A percentile compares a stretch with the other conserved stretches of the same genome.
Evolutionary conservation across 2,329 filamentous ascomycete genomes (phyloP).

Genomic region (Dothistroma septosporum): DNA sequence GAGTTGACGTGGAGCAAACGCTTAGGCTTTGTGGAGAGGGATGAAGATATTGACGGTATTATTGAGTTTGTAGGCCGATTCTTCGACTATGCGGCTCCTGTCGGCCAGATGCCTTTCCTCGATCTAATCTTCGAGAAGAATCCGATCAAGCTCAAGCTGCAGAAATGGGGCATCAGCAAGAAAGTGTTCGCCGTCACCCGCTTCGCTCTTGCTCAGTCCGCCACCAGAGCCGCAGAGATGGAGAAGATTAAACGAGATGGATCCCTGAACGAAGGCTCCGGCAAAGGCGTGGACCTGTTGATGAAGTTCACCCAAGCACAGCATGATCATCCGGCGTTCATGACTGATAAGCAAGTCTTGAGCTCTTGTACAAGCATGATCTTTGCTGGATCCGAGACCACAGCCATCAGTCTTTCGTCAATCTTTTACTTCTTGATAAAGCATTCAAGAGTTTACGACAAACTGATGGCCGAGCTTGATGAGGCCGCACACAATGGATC

Average conservation of each 20-base stretch:
- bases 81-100: conserved; percentile 66
- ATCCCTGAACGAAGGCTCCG: conserved; percentile 32
- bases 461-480: conserved; percentile 61
- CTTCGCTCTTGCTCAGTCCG: conserved; percentile 66
- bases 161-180: conserved; percentile 63
- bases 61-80: conserved; percentile 60
- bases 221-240: conserved; percentile 57
- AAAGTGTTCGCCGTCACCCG: conserved; percentile 67
- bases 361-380: conserved; percentile 68
- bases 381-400: conserved; percentile 69
- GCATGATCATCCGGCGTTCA: conserved; percentile 64
- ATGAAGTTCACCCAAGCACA: conserved; percentile 69
- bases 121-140: conserved; percentile 71
- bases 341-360: conserved; percentile 65
- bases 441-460: conserved; percentile 53
- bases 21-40: conserved; percentile 70
- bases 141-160: conserved; percentile 64
- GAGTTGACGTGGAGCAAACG: conserved; percentile 72
- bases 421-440: conserved; percentile 72
- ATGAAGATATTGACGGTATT: conserved; percentile 72
- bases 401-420: conserved; percentile 66
- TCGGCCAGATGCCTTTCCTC: conserved; percentile 70
- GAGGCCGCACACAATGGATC: conserved; percentile 50
- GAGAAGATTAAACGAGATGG: conserved; percentile 45
- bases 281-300: conserved; percentile 56